Evolutionary conservation across 495 filamentous ascomycete genomes (phyloP).

Genomic region (Aspergillus bertholletiae): DNA sequence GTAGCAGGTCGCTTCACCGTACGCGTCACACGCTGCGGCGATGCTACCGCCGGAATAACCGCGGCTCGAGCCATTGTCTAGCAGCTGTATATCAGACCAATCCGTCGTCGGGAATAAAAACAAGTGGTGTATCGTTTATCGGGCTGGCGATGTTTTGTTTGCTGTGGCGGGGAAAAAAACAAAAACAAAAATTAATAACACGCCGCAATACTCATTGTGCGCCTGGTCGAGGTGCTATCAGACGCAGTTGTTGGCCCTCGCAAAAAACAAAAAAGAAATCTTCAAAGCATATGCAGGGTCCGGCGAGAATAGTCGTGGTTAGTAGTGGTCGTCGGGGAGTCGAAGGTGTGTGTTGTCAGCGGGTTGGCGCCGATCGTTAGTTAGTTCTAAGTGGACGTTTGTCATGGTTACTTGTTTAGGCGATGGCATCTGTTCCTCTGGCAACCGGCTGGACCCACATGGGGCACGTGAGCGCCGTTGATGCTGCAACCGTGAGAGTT

Average conservation of each 20-base stretch:
- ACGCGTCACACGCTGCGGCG: slow-evolving; percentile 33
- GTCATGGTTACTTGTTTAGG: slow-evolving; percentile 12
- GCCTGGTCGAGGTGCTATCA: not conserved
- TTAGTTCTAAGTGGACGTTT: slow-evolving; percentile 4
- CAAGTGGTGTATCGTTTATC: too few species aligned
- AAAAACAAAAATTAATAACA: not conserved
- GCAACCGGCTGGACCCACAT: slow-evolving; percentile 1
- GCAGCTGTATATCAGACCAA: too few species aligned
- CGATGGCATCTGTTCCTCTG: slow-evolving; percentile 9
- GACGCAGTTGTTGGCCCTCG: not conserved
- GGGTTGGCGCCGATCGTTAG: slow-evolving; percentile 3
- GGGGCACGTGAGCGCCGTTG: not conserved
- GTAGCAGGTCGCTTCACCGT: slow-evolving; percentile 20
- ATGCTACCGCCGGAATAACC: slow-evolving; percentile 34
- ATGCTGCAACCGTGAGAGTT: too few species aligned
- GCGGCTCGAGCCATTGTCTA: slow-evolving; percentile 40
- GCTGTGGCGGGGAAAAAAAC: not conserved
- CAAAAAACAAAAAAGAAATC: too few species aligned
- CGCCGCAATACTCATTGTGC: slow-evolving; percentile 11
- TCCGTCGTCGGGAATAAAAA: too few species aligned
- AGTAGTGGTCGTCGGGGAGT: too few species aligned
- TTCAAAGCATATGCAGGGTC: not conserved
- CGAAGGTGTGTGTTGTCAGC: slow-evolving; percentile 8
- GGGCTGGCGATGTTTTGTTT: slow-evolving; percentile 1
- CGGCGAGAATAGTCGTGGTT: too few species aligned